These are phyloP conservation scores for Trichoderma brevicompactum DNA, from an alignment of 2,329 filamentous ascomycete genomes.

Conservation along the genomic window DNA sequence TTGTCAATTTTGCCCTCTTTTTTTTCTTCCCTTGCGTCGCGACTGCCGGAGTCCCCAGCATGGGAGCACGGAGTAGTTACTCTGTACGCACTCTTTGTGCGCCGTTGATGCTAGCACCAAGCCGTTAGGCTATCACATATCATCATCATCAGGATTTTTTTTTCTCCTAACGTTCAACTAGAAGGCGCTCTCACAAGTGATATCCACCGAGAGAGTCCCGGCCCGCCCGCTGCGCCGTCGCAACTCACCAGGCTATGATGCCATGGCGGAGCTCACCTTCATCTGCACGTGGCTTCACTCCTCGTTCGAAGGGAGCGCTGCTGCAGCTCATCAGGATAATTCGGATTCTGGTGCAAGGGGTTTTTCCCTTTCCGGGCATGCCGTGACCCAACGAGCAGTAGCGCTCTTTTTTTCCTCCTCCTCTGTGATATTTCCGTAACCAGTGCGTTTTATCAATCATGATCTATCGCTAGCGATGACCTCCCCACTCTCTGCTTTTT, in stretches of 20 bases:
- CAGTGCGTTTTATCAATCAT: conserved; percentile 1
- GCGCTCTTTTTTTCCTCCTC: neutral
- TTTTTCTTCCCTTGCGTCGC: conserved; percentile 19
- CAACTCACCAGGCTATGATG: conserved; percentile 20
- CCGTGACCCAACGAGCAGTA: neutral
- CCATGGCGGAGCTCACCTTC: conserved; percentile 16
- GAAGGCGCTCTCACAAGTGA: too few relatives aligned
- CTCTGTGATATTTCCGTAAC: neutral
- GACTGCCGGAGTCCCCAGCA: neutral
- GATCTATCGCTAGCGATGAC: neutral
- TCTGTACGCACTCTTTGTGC: conserved; percentile 1
- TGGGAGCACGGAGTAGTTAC: neutral
- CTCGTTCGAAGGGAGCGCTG: conserved; percentile 10
- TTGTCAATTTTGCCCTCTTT: neutral
- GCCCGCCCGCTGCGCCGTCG: conserved; percentile 22
- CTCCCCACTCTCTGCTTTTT: neutral
- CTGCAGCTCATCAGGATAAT: neutral
- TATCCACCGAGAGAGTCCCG: conserved; percentile 13
- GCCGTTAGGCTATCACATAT: conserved; percentile 27
- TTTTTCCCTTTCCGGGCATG: conserved; percentile 13
- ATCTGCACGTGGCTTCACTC: conserved; percentile 24
- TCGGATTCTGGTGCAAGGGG: neutral
- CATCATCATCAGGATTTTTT: neutral
- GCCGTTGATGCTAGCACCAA: conserved; percentile 4
- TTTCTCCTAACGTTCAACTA: too few relatives aligned